phyloP scores from a whole-genome alignment of 2,329 filamentous ascomycete genomes.

The Chalaropsis thielavioides region DNA sequence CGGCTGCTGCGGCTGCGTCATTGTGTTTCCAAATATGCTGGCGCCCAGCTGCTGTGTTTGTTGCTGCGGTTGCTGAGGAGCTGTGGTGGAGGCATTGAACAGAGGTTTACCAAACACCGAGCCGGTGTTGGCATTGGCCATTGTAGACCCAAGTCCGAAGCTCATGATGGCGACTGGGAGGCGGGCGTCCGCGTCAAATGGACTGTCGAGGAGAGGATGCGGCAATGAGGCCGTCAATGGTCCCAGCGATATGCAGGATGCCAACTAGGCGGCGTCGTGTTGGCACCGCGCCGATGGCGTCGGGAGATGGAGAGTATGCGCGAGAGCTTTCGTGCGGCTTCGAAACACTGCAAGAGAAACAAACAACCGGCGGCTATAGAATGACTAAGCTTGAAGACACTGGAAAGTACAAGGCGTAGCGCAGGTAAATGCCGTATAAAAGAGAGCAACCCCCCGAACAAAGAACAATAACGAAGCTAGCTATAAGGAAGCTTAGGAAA shows the following conservation, averaged over 20 bases:
- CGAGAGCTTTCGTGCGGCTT: constrained; percentile 3
- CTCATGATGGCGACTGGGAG: constrained; percentile 10
- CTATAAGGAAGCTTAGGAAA: background rate
- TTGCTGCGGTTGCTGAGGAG: constrained; percentile 23
- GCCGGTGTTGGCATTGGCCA: constrained; percentile 15
- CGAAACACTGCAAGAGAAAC: background rate
- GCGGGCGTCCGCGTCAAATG: background rate
- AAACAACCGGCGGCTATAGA: background rate
- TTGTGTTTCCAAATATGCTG: constrained; percentile 18
- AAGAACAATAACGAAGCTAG: background rate
- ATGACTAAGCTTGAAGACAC: background rate
- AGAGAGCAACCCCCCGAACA: background rate
- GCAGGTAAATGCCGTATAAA: background rate
- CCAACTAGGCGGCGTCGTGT: background rate
- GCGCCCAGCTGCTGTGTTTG: constrained; percentile 23
- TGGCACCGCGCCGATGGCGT: background rate
- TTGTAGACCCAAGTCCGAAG: constrained; percentile 8
- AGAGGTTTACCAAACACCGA: constrained; percentile 14
- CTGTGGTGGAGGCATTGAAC: constrained; percentile 23
- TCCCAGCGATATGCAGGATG: background rate
- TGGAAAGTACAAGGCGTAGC: background rate
- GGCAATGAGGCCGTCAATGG: background rate
- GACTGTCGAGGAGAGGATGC: background rate
- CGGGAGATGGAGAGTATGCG: background rate
- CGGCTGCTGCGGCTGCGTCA: constrained; percentile 23